phyloP scores from a whole-genome alignment of 192 early-diverging fungal genomes.

The Chytriomyces sp. region DNA sequence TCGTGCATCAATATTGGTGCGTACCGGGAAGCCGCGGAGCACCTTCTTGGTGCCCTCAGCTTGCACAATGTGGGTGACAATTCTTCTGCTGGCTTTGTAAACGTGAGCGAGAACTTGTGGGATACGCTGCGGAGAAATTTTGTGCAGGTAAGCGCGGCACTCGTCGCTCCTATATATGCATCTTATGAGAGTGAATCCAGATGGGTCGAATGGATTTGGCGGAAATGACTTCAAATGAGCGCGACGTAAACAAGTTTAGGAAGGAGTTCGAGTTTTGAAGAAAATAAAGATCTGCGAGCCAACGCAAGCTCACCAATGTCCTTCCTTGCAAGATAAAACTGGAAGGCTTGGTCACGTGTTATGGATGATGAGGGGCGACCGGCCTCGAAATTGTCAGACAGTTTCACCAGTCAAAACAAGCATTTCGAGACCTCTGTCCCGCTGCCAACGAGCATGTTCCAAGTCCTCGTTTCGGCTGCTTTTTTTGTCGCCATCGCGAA shows the following conservation, averaged over 20 bases:
- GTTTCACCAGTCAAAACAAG: too few species aligned
- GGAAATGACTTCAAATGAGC: conserved; percentile 29
- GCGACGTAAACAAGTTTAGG: conserved; percentile 36
- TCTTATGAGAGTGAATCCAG: conserved; percentile 6
- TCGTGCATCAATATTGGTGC: conserved; percentile 85
- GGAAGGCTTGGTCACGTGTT: too few species aligned
- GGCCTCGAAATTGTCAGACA: too few species aligned
- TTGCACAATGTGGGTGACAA: conserved; percentile 55
- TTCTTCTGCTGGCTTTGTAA: not conserved
- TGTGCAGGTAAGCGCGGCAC: conserved; percentile 30
- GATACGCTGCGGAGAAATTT: conserved; percentile 38
- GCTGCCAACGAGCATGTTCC: too few species aligned
- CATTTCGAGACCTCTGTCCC: too few species aligned
- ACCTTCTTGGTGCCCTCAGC: conserved; percentile 79
- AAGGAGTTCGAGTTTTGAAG: conserved; percentile 47
- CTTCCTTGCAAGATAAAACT: too few species aligned
- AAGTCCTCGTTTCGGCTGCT: too few species aligned
- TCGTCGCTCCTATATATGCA: not conserved
- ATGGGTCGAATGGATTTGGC: conserved; percentile 45
- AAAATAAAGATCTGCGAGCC: too few species aligned
- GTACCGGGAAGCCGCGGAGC: conserved; percentile 87
- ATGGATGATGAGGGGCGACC: too few species aligned
- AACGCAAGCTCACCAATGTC: too few species aligned
- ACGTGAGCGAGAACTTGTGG: conserved; percentile 42
- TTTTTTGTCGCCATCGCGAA: too few species aligned